Evolutionary conservation across 1,284 basidiomycete species (phyloP).

Genomic region (Vanrija sp.): DNA sequence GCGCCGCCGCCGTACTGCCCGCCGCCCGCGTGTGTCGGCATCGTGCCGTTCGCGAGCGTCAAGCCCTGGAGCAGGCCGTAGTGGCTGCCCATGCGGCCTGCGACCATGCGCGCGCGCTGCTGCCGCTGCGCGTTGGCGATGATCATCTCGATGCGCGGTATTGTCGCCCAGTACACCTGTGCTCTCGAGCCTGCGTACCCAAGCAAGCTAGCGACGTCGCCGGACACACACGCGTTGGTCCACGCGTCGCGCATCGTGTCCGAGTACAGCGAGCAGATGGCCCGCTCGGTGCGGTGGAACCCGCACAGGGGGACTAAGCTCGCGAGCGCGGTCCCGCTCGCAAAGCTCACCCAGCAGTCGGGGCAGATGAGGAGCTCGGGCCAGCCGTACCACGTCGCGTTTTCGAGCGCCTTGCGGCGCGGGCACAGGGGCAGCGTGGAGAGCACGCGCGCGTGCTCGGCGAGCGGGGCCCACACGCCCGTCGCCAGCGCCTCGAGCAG

Average conservation of each 20-base stretch:
- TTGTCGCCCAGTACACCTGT: too few relatives aligned
- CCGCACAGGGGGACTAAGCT: neutral
- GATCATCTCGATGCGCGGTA: too few relatives aligned
- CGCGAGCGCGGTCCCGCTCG: neutral
- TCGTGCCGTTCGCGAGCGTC: too few relatives aligned
- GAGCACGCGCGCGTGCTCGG: neutral
- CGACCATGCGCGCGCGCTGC: too few relatives aligned
- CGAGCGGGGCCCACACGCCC: neutral
- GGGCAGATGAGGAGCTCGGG: neutral
- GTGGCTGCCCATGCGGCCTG: too few relatives aligned
- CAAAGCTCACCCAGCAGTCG: slow-evolving; percentile 1
- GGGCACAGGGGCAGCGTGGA: neutral
- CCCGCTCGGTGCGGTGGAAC: neutral
- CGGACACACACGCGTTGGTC: too few relatives aligned
- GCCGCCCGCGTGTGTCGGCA: too few relatives aligned
- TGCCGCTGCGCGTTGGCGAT: too few relatives aligned
- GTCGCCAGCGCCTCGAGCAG: neutral
- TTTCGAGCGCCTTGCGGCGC: neutral
- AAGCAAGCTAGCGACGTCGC: too few relatives aligned
- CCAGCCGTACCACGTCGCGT: neutral
- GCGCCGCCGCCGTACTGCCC: too few relatives aligned
- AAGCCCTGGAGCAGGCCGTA: too few relatives aligned
- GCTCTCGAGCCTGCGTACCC: too few relatives aligned
- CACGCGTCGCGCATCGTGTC: neutral
- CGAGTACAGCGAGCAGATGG: neutral